These are phyloP conservation scores for Olyra latifolia DNA, from an alignment of 176 grass and related monocot genomes.

Conservation along the genomic window DNA sequence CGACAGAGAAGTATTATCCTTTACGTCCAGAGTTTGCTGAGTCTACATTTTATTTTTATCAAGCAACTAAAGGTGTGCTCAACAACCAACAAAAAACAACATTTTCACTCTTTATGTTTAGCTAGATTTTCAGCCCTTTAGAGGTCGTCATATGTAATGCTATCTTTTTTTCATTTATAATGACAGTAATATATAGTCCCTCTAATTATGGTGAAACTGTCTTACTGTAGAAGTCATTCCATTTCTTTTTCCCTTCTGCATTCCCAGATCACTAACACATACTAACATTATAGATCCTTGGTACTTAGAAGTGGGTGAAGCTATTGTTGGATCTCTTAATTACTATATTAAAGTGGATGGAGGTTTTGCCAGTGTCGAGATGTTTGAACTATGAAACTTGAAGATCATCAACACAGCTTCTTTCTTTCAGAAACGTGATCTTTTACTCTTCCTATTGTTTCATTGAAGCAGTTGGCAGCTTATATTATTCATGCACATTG, in stretches of 20 bases:
- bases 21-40: conserved; percentile 95
- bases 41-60: conserved; percentile 99
- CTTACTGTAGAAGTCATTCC: not conserved
- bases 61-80: conserved; percentile 91
- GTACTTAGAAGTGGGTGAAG: conserved; percentile 97
- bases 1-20: conserved; percentile 97
- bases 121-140: not conserved
- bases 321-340: conserved; percentile 78
- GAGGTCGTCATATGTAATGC: conserved; percentile 6
- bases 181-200: not conserved
- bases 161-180: not conserved
- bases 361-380: conserved; percentile 95
- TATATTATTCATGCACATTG: not conserved
- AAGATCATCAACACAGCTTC: conserved; percentile 99
- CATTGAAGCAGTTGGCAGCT: not conserved
- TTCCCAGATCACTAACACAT: conserved; percentile 12
- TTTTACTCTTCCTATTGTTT: conserved; percentile 14
- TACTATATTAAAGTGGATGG: conserved; percentile 88
- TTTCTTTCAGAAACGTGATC: conserved; percentile 96
- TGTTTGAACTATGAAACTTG: conserved; percentile 96
- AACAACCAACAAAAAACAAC: not conserved
- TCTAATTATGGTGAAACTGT: not conserved
- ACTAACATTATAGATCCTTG: conserved; percentile 75
- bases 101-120: not conserved
- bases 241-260: not conserved